A percentile compares a stretch with the other conserved stretches of the same genome.
Evolutionary conservation across 2,329 filamentous ascomycete genomes (phyloP).

Genomic region (Bipolaris oryzae): DNA sequence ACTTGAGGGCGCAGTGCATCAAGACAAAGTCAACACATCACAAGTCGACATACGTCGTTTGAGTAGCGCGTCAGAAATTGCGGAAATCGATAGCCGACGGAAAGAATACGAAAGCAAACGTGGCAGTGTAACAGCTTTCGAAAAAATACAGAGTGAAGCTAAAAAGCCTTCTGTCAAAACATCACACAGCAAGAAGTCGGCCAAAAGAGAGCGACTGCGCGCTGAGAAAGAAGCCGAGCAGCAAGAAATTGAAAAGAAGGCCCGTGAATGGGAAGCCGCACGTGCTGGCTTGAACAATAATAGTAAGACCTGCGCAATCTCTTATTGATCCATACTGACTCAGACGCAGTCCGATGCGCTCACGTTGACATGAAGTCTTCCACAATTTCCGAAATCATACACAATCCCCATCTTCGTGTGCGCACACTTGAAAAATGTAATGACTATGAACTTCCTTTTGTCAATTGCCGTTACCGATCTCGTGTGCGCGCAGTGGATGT

Average conservation of each 20-base stretch:
- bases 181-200: slow-evolving; percentile 45
- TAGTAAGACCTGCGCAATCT: slow-evolving; percentile 41
- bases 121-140: slow-evolving; percentile 19
- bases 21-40: slow-evolving; percentile 59
- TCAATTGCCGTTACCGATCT: slow-evolving; percentile 72
- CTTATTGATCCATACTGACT: slow-evolving; percentile 10
- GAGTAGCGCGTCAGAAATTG: slow-evolving; percentile 12
- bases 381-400: slow-evolving; percentile 55
- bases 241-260: slow-evolving; percentile 31
- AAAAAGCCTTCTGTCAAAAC: slow-evolving; percentile 28
- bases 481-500: slow-evolving; percentile 83
- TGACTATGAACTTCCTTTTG: slow-evolving; percentile 68
- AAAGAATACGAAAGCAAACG: slow-evolving; percentile 61
- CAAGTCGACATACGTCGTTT: slow-evolving; percentile 63
- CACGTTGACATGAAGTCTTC: slow-evolving; percentile 47
- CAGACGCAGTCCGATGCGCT: slow-evolving; percentile 54
- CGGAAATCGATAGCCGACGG: slow-evolving; percentile 61
- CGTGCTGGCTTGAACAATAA: slow-evolving; percentile 46
- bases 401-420: slow-evolving; percentile 51
- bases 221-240: slow-evolving; percentile 43
- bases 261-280: slow-evolving; percentile 18
- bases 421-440: slow-evolving; percentile 40
- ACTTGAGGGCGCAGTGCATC: slow-evolving; percentile 75
- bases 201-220: slow-evolving; percentile 43
- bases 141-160: slow-evolving; percentile 21